Conservation (phyloP, 306 rosid genomes). For the Trifolium subterraneum region DNA sequence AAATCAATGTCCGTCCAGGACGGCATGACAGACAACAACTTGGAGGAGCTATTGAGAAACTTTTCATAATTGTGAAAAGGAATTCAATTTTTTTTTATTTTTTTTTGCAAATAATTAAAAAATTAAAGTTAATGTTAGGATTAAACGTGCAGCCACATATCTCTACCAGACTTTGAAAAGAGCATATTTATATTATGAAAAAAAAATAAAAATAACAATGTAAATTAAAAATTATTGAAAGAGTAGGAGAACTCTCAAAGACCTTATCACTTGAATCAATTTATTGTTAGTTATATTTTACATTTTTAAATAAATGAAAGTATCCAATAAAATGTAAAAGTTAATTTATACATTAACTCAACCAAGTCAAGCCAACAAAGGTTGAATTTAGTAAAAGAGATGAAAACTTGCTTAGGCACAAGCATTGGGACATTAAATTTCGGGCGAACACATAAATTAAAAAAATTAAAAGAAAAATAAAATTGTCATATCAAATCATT, state of each 20-base stretch:
- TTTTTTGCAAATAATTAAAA: too few relatives aligned
- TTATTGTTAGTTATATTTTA: background rate
- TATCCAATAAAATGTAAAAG: background rate
- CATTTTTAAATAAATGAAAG: background rate
- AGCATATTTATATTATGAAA: background rate
- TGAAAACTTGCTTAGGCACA: too few relatives aligned
- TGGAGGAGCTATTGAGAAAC: conserved; percentile 27
- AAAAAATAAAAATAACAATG: too few relatives aligned
- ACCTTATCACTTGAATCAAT: too few relatives aligned
- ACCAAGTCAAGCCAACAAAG: background rate
- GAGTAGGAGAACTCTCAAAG: too few relatives aligned
- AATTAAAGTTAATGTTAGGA: background rate
- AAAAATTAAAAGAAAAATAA: too few relatives aligned
- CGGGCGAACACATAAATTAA: too few relatives aligned
- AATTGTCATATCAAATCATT: too few relatives aligned
- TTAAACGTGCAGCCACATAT: conserved; percentile 9
- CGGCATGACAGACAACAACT: conserved; percentile 23
- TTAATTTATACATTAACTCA: too few relatives aligned
- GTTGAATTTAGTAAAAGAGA: background rate
- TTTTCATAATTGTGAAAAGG: background rate
- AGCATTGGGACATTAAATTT: too few relatives aligned
- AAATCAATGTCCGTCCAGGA: conserved; percentile 38
- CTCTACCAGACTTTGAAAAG: background rate
- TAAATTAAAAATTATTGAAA: too few relatives aligned
- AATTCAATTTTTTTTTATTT: background rate